Evolutionary conservation across 2,329 filamentous ascomycete genomes (phyloP).

Genomic region (Phaeomoniella chlamydospora): DNA sequence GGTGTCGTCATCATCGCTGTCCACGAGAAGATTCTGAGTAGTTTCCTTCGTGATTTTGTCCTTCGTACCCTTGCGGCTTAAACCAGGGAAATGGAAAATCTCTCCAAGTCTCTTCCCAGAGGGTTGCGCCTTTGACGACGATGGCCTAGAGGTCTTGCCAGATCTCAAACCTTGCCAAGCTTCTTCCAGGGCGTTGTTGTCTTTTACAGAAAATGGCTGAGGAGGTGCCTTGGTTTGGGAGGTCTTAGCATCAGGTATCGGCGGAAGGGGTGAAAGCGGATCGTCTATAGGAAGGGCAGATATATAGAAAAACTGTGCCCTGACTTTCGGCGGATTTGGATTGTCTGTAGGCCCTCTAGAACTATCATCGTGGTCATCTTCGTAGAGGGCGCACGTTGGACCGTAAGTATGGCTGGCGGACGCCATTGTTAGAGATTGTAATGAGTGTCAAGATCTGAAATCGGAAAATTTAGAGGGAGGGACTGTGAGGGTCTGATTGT

Average conservation of each 20-base stretch:
- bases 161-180: conserved; percentile 51
- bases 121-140: neutral
- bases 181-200: conserved; percentile 67
- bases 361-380: conserved; percentile 14
- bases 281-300: conserved; percentile 77
- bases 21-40: neutral
- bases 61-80: neutral
- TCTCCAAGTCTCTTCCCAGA: neutral
- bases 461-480: no score
- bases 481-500: no score
- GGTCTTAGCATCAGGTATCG: conserved; percentile 28
- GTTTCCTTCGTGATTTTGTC: neutral
- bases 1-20: neutral
- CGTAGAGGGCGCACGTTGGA: conserved; percentile 37
- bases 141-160: neutral
- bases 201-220: conserved; percentile 62
- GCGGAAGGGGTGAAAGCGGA: conserved; percentile 56
- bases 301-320: conserved; percentile 72
- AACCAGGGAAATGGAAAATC: neutral
- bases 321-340: conserved; percentile 40
- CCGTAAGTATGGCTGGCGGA: conserved; percentile 43
- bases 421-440: conserved; percentile 24
- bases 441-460: no score
- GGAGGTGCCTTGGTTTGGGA: conserved; percentile 45
- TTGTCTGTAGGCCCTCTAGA: conserved; percentile 9